Evolutionary conservation across 495 filamentous ascomycete genomes (phyloP), one percentile per base, ranked within the genome.

Genomic region (Amphirosellinia nigrospora): DNA sequence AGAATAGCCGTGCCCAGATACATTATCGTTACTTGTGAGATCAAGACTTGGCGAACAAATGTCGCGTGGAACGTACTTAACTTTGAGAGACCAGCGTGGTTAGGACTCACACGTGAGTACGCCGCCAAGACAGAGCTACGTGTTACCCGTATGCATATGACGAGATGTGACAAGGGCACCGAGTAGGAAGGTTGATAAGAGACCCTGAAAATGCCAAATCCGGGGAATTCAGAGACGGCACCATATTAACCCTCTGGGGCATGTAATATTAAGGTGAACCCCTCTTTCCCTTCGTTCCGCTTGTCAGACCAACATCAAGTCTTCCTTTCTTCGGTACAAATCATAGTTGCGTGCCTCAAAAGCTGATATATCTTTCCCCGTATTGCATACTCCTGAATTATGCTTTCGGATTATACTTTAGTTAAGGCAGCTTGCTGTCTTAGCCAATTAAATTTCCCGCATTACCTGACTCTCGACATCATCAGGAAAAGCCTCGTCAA

Each of bases 131-230:
- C 50, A 30, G 13, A 16, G 23, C 26, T 15, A 30, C 30, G 50
- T 30, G 13, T 53, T 16, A 53, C 50, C 16, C 30, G 26, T 62
- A 28, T 62, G 38, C 36, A 30, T 11, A 62, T 62, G 59, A 62
- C 23, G 59, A 15, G 1, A 45, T 45, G 0, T 46, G 21, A 46
- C 26, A 32, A 8, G 7, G 55, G 15, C 55, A 36, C 32, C 2
- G 55, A 58, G 32, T 19, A 36, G 32, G 48, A 53, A 53, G 48
- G 48, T 53, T 30, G 48, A 16, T 1, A 53, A 28, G 48, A 26
- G 48, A 52, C 23, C 9, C 48, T 26, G 23, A 26, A 52, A 26
- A 26, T 26, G 48, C 23, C 21, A 34, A 56, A 56, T 10, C 16
- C 53, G 4, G 7, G 23, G 11, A 15, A 34, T 56, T n/a, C 21